Conservation (phyloP, 1,139 yeast species). For the Trichomonascaceae sp. region DNA sequence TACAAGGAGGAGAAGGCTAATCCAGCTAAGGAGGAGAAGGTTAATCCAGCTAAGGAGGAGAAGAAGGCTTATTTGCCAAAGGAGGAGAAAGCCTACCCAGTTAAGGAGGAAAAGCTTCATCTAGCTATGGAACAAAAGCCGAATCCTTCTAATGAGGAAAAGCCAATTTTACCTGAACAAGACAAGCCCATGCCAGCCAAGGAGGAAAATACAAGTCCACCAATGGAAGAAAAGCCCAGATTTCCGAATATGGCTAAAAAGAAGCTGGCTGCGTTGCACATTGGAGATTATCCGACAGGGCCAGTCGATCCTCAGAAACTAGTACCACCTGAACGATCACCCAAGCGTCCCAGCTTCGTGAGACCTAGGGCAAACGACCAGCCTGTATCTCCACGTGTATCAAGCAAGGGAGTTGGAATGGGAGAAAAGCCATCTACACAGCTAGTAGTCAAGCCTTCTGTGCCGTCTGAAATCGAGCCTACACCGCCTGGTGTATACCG, state of each 20-base stretch:
- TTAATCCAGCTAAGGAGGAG: no score
- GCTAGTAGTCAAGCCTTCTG: background rate
- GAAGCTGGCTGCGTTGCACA: background rate
- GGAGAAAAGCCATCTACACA: background rate
- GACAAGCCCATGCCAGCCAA: no score
- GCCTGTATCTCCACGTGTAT: background rate
- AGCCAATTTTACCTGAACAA: no score
- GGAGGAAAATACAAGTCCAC: no score
- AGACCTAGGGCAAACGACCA: background rate
- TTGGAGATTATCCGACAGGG: background rate
- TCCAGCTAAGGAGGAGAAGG: no score
- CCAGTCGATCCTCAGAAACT: background rate
- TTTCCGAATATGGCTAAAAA: background rate
- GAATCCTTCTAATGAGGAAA: no score
- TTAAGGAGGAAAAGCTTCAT: no score
- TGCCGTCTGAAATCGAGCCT: slow-evolving; percentile 10
- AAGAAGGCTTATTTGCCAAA: no score
- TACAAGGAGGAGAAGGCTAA: background rate
- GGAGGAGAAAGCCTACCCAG: no score
- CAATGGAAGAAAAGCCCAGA: no score
- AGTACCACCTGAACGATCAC: background rate
- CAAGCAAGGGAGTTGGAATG: background rate
- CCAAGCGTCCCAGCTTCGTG: background rate
- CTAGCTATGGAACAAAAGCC: no score
- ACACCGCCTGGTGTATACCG: slow-evolving; percentile 20